Conservation (phyloP, 208 protist genomes). For the Trichomonas vaginalis region DNA sequence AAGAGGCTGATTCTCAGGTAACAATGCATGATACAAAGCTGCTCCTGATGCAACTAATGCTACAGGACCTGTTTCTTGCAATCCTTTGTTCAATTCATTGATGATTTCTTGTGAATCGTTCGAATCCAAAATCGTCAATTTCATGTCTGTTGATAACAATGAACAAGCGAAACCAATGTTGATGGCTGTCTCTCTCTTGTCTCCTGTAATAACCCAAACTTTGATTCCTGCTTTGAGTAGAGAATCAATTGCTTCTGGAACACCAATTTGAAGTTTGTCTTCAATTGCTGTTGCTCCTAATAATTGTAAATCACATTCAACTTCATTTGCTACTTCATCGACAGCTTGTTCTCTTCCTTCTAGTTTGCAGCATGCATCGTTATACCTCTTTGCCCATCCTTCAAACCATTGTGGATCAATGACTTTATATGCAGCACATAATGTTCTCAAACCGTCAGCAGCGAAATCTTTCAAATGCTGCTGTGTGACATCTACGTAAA, state of each 20-base stretch:
- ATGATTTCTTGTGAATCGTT: neutral
- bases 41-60: neutral
- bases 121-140: neutral
- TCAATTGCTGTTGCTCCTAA: conserved; percentile 34
- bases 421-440: neutral
- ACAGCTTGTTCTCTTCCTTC: neutral
- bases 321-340: conserved; percentile 1
- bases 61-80: neutral
- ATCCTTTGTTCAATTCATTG: neutral
- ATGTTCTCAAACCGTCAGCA: conserved; percentile 19
- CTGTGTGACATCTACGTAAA: neutral
- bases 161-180: conserved; percentile 50
- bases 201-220: conserved; percentile 90
- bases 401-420: neutral
- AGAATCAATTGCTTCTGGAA: conserved; percentile 49
- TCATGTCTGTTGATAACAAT: neutral
- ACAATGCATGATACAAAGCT: neutral
- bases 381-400: neutral
- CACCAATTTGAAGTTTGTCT: conserved; percentile 73
- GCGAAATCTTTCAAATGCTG: neutral
- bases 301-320: conserved; percentile 22
- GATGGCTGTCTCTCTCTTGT: conserved; percentile 84
- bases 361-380: neutral
- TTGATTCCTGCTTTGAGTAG: conserved; percentile 56
- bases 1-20: neutral